These are phyloP conservation scores for Groenewaldozyma auringiensis DNA, from an alignment of 1,139 yeast species.

Conservation along the genomic window DNA sequence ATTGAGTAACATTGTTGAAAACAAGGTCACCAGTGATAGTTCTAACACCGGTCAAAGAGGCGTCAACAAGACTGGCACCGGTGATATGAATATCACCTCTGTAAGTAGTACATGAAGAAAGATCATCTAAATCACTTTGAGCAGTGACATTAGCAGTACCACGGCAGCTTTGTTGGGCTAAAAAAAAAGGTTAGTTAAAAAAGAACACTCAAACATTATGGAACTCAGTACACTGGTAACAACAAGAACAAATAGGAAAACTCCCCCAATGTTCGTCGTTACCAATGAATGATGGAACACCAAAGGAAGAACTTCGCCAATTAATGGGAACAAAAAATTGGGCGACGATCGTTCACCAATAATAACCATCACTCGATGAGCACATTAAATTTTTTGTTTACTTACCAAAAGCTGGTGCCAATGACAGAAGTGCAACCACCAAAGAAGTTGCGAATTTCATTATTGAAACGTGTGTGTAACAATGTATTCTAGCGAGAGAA, in stretches of 20 bases:
- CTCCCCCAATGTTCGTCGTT: no score
- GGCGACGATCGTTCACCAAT: no score
- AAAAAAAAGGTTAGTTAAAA: conserved; percentile 1
- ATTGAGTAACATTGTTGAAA: conserved; percentile 55
- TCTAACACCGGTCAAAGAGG: conserved; percentile 47
- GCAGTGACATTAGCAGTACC: conserved; percentile 38
- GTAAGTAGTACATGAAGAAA: conserved; percentile 69
- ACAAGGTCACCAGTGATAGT: conserved; percentile 69
- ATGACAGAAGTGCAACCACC: conserved; percentile 2
- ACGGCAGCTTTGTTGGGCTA: conserved; percentile 18
- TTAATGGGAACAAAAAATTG: no score
- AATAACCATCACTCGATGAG: no score
- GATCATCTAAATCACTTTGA: conserved; percentile 66
- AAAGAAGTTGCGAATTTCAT: conserved; percentile 2
- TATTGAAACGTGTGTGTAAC: neutral
- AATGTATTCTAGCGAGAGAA: neutral
- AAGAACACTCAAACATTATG: no score
- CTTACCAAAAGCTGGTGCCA: conserved; percentile 3
- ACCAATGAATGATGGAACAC: no score
- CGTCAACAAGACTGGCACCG: conserved; percentile 40
- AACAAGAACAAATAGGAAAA: neutral
- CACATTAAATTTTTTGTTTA: neutral
- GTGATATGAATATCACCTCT: conserved; percentile 69
- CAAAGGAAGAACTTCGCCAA: no score
- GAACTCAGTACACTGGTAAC: neutral